Conservation (phyloP, 495 filamentous ascomycete genomes). For the Cercophora samala region DNA sequence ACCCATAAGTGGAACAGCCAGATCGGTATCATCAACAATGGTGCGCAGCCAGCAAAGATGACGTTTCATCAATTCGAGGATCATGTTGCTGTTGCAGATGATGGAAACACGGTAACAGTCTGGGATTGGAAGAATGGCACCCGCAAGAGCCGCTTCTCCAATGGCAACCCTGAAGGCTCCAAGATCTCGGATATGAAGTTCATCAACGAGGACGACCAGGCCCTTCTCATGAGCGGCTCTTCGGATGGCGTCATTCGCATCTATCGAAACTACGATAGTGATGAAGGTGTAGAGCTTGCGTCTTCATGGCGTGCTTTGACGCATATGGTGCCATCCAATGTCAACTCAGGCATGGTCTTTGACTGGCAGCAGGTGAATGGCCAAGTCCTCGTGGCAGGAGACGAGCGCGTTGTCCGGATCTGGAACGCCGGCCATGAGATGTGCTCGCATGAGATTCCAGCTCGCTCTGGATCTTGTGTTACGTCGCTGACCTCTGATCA, state of each 20-base stretch:
- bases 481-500: conserved; percentile 95
- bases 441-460: conserved; percentile 90
- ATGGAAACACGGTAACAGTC: conserved; percentile 80
- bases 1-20: conserved; percentile 79
- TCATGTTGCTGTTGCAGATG: conserved; percentile 90
- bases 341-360: conserved; percentile 91
- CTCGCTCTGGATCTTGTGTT: conserved; percentile 91
- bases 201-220: conserved; percentile 98
- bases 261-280: conserved; percentile 83
- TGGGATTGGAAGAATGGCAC: conserved; percentile 85
- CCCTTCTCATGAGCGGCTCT: conserved; percentile 88
- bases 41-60: conserved; percentile 83
- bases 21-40: conserved; percentile 76
- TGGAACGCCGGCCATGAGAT: conserved; percentile 95
- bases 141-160: conserved; percentile 81
- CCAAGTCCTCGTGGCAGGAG: conserved; percentile 87
- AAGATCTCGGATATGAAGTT: conserved; percentile 92
- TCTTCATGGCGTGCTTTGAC: conserved; percentile 88
- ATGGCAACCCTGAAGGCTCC: conserved; percentile 85
- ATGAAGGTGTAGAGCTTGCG: conserved; percentile 75
- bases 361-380: conserved; percentile 99
- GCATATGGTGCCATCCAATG: conserved; percentile 85
- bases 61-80: conserved; percentile 97
- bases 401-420: conserved; percentile 90
- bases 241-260: conserved; percentile 92